Evolutionary conservation across 768 basidiomycete species (phyloP).

Genomic region (Hygrophoropsis aurantiaca): DNA sequence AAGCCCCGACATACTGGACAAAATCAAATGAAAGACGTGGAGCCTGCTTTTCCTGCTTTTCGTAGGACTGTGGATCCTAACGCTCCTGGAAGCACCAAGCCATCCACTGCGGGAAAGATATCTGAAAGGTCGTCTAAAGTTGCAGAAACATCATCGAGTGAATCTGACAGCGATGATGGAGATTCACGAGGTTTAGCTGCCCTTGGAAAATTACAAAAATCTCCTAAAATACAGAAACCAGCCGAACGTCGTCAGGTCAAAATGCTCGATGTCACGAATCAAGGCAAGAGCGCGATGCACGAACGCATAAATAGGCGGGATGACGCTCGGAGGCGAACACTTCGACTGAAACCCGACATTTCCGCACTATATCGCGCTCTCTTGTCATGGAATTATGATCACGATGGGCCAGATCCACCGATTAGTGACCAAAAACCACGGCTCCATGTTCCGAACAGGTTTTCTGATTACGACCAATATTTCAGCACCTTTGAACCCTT

Average conservation of each 20-base stretch:
- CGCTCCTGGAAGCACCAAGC: constrained; percentile 32
- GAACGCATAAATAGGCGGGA: constrained; percentile 57
- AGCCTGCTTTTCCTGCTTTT: constrained; percentile 42
- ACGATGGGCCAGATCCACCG: constrained; percentile 63
- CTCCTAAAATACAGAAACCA: constrained; percentile 58
- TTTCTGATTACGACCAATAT: constrained; percentile 67
- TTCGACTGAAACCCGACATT: constrained; percentile 82
- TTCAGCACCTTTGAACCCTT: constrained; percentile 79
- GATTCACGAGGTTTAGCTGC: constrained; percentile 47
- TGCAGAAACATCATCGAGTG: constrained; percentile 44
- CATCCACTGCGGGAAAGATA: constrained; percentile 13
- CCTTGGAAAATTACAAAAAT: constrained; percentile 59
- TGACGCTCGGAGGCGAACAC: constrained; percentile 55
- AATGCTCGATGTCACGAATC: constrained; percentile 53
- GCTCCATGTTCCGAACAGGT: constrained; percentile 60
- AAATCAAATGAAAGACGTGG: constrained; percentile 36
- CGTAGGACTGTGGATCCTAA: constrained; percentile 31
- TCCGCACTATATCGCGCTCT: constrained; percentile 73
- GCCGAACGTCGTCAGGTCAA: constrained; percentile 63
- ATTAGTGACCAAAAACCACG: constrained; percentile 33
- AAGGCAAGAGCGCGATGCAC: constrained; percentile 41
- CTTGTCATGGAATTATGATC: constrained; percentile 85
- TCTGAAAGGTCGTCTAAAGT: constrained; percentile 10
- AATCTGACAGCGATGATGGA: constrained; percentile 45
- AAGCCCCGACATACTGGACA: constrained; percentile 19